These are phyloP conservation scores for Penstemon barbatus DNA, from an alignment of 257 asterid species.

Conservation along the genomic window DNA sequence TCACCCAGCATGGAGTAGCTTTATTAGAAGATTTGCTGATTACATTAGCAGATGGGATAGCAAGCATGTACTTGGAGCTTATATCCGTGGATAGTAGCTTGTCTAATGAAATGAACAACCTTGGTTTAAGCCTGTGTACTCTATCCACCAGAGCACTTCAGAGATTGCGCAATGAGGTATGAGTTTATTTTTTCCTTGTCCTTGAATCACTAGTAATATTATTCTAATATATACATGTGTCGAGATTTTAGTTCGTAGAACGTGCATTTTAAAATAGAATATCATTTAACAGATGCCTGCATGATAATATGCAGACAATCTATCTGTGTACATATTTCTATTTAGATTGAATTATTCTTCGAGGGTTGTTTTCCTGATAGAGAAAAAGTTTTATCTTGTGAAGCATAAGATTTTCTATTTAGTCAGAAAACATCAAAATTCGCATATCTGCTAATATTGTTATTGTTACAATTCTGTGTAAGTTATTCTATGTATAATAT, in stretches of 20 bases:
- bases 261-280: background rate
- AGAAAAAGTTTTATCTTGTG: background rate
- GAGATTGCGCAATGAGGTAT: constrained; percentile 51
- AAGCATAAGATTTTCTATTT: constrained; percentile 3
- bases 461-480: background rate
- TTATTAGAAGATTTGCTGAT: constrained; percentile 80
- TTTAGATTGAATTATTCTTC: no score
- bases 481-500: background rate
- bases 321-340: background rate
- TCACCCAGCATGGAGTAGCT: constrained; percentile 50
- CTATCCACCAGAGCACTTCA: constrained; percentile 64
- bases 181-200: background rate
- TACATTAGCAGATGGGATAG: constrained; percentile 84
- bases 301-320: background rate
- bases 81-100: constrained; percentile 87
- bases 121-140: constrained; percentile 56
- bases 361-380: background rate
- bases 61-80: constrained; percentile 94
- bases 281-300: background rate
- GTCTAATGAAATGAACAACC: constrained; percentile 55
- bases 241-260: background rate
- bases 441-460: background rate
- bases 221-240: constrained; percentile 5
- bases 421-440: background rate
- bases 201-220: no score